Base-by-base conservation (phyloP, 805 yeast species). In the Huiozyma sinensis region DNA sequence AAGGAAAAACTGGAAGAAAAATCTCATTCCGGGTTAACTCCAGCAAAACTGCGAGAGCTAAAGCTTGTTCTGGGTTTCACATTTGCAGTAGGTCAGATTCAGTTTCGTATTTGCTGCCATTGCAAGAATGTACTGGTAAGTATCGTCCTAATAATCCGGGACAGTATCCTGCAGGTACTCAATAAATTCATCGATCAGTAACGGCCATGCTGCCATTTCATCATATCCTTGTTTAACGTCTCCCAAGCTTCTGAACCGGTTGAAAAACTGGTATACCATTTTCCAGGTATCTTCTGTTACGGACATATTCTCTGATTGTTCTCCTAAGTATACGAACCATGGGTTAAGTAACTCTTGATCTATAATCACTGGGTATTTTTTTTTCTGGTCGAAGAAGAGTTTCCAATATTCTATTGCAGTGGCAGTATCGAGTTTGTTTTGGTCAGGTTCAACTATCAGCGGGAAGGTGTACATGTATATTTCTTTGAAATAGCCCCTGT, bases 141-240 rank as follows among this genome's bases (percentile, higher is more conserved):
- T 17, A 17, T 17, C 24, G 24, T 17, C 4, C 24, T 17, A 17
- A 31, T 30, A 33, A 24, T 39, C 28, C 28, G 6, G 17, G 33
- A 30, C 38, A 29, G 40, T 39, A 36, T 39, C 49, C 33, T 55
- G 52, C 39, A 65, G 66, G 54, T 70, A 70, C 50, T 83, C 94
- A 24, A 86, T 83, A 57, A 76, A 90, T 46, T 79, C 86, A 60
- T 90, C 98, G 50, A 90, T 77, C 12, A 86, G 67, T 43, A 84
- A 76, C 5, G 97, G 98, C 97, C 97, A 90, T 0, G 96, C 84
- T 27, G 83, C 88, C 52, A 75, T 73, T 50, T 82, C 92, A 53
- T 83, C 89, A 61, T 88, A 89, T 2, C 62, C 64, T 2, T 44
- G 38, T 11, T 64, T 63, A 5, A 90, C 66, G 1, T 56, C 49